phyloP scores from a whole-genome alignment of 345 rosid species.

The Populus tremula region DNA sequence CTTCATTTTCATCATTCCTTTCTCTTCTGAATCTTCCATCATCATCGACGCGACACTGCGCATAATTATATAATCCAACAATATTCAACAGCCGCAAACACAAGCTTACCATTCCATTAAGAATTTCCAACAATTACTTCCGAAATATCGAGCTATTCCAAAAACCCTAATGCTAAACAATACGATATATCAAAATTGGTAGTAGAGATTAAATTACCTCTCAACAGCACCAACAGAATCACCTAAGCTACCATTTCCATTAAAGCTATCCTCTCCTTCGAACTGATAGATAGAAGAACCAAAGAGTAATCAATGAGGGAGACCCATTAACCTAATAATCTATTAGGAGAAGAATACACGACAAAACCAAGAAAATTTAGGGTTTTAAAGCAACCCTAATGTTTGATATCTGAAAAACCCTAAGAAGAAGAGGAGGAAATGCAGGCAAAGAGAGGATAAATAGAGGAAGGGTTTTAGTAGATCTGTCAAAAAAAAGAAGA shows the following conservation, averaged over 20 bases:
- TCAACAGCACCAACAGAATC: constrained; percentile 54
- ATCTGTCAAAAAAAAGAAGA: background rate
- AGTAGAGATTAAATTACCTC: constrained; percentile 46
- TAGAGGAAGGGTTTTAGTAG: background rate
- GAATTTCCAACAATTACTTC: constrained; percentile 38
- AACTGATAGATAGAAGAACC: constrained; percentile 33
- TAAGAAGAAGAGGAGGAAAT: background rate
- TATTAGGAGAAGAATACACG: constrained; percentile 24
- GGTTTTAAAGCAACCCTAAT: constrained; percentile 50
- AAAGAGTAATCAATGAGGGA: constrained; percentile 34
- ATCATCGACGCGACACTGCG: constrained; percentile 49
- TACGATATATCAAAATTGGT: constrained; percentile 18
- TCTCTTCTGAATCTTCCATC: constrained; percentile 24
- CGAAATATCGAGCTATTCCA: constrained; percentile 15
- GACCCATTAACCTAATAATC: constrained; percentile 63
- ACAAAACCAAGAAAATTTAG: constrained; percentile 46
- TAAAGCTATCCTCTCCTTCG: constrained; percentile 49
- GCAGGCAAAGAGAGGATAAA: background rate
- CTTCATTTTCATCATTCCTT: constrained; percentile 21
- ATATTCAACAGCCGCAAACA: background rate
- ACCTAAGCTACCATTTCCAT: constrained; percentile 62
- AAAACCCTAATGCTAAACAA: constrained; percentile 49
- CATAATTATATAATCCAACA: background rate
- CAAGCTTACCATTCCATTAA: constrained; percentile 27
- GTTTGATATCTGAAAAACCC: constrained; percentile 35